phyloP scores from a whole-genome alignment of 2,329 filamentous ascomycete genomes.

The Tolypocladium paradoxum region DNA sequence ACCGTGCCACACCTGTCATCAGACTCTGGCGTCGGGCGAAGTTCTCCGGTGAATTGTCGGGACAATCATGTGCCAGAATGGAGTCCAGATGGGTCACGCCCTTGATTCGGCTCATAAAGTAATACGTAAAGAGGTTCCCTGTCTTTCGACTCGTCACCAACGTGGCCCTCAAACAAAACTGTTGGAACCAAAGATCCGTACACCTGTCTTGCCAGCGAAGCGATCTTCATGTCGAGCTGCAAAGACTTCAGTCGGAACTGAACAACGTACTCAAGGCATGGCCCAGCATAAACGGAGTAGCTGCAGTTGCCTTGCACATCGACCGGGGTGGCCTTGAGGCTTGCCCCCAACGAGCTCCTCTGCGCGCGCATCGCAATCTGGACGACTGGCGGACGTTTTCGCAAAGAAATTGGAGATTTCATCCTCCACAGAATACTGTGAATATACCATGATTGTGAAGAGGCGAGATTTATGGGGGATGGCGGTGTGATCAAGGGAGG shows the following conservation, averaged over 20 bases:
- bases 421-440: background rate
- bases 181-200: constrained; percentile 15
- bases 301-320: constrained; percentile 1
- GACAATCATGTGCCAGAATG: constrained; percentile 20
- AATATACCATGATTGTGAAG: no score
- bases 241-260: constrained; percentile 4
- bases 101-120: constrained; percentile 22
- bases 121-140: constrained; percentile 25
- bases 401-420: constrained; percentile 1
- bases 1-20: constrained; percentile 20
- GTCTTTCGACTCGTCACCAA: constrained; percentile 11
- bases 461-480: no score
- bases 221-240: background rate
- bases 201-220: background rate
- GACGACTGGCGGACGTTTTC: constrained; percentile 1
- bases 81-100: constrained; percentile 26
- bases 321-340: background rate
- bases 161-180: constrained; percentile 15
- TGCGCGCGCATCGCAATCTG: constrained; percentile 1
- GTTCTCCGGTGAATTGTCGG: constrained; percentile 21
- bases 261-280: constrained; percentile 1
- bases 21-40: constrained; percentile 22
- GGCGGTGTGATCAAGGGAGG: no score
- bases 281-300: constrained; percentile 4
- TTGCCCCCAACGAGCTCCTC: constrained; percentile 1